These are phyloP conservation scores for Cercospora beticola DNA, from an alignment of 2,329 filamentous ascomycete species.

Conservation along the genomic window DNA sequence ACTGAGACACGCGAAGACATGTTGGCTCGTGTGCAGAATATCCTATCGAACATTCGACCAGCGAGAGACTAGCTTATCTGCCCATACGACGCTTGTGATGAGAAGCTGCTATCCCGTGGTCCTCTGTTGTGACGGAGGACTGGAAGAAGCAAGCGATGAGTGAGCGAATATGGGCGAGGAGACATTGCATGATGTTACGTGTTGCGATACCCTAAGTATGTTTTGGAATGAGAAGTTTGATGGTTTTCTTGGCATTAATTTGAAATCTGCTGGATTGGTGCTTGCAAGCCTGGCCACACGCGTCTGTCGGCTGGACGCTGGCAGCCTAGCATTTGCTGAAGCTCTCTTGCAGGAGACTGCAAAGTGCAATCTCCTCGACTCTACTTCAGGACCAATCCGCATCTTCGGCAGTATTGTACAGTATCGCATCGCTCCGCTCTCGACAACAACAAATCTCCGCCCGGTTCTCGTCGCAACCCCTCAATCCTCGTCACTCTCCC, in stretches of 20 bases:
- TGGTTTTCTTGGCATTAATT: background rate
- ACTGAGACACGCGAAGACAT: background rate
- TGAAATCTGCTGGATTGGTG: background rate
- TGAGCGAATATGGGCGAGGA: background rate
- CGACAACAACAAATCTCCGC: background rate
- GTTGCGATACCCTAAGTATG: background rate
- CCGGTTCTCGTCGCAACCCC: background rate
- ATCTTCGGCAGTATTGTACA: background rate
- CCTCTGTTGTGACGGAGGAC: background rate
- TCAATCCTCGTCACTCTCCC: constrained; percentile 22
- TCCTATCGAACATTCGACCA: constrained; percentile 59
- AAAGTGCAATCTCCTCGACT: background rate
- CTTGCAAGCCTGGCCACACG: background rate
- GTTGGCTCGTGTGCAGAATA: background rate
- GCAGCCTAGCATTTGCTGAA: background rate
- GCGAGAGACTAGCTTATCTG: constrained; percentile 31
- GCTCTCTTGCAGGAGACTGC: background rate
- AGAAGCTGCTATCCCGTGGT: background rate
- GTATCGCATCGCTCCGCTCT: background rate
- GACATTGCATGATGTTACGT: background rate
- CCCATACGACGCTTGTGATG: background rate
- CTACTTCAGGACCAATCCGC: background rate
- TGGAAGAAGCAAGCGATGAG: background rate
- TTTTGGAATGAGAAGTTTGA: background rate
- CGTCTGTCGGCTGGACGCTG: background rate